These are phyloP conservation scores for Trichosanthes cucumerina DNA, from an alignment of 306 rosid species.

Conservation along the genomic window DNA sequence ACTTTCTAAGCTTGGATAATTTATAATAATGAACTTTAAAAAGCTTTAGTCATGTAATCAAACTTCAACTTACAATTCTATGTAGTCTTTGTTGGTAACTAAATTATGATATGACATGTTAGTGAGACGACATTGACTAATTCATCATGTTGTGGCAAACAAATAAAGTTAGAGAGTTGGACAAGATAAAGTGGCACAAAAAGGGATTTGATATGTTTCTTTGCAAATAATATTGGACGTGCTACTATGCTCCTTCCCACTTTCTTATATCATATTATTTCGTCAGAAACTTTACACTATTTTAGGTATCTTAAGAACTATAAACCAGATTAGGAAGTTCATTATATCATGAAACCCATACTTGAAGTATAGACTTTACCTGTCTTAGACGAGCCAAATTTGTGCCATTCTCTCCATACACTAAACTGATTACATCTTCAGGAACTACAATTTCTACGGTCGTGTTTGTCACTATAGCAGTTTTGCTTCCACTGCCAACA, in stretches of 20 bases:
- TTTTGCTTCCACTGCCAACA: conserved; percentile 64
- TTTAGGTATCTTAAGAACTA: neutral
- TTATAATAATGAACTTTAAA: neutral
- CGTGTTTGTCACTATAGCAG: conserved; percentile 89
- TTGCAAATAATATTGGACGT: neutral
- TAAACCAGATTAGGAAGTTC: neutral
- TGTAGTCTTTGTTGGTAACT: neutral
- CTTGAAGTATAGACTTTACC: conserved; percentile 30
- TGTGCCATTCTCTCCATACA: conserved; percentile 84
- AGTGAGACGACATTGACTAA: too few relatives aligned
- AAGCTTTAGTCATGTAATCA: neutral
- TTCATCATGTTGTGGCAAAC: neutral
- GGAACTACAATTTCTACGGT: conserved; percentile 90
- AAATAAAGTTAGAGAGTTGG: neutral
- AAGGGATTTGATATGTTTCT: neutral
- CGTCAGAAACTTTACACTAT: neutral
- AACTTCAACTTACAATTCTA: neutral
- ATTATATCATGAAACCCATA: neutral
- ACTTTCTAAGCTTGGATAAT: neutral
- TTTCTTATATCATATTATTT: too few relatives aligned
- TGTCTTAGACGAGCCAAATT: conserved; percentile 83
- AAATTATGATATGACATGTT: too few relatives aligned
- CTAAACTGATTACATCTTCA: conserved; percentile 64
- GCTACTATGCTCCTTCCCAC: neutral
- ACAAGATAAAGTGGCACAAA: neutral